Base-by-base conservation (phyloP, 257 asterid genomes). In the Solanum lignicaule region DNA sequence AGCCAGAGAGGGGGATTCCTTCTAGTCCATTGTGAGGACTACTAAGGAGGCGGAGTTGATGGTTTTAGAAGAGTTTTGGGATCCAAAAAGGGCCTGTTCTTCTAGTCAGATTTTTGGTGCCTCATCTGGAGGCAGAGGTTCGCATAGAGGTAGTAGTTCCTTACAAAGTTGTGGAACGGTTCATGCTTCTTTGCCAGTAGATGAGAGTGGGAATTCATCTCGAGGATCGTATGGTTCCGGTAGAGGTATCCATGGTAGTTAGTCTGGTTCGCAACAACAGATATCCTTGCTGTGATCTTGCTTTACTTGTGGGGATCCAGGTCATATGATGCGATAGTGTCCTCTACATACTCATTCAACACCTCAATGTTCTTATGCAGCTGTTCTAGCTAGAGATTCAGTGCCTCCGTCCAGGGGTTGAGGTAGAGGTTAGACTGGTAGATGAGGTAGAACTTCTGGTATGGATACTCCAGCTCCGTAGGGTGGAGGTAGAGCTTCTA, bases 81-180 rank as follows among this genome's bases (percentile, higher is more conserved):
- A 18, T 3, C 65, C 65, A 21, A 55, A 55, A 2, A 18, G 60
- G 65, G 65, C n/a, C 4, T 7, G 0, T 55, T 55, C 2, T 55
- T 18, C 4, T 52, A 0, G 23, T 52, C 0, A 52, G 4, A 0
- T 52, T 18, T 55, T 52, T 52, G 1, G n/a, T 18, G 23, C 23
- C 62, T 18, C n/a, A 52, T 52, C 2, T 16, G 1, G 62, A 55
- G 10, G 10, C 1, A 18, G 2, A 18, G n/a, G 10, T 18, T 18
- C 2, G 9, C 2, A 18, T 55, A 55, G n/a, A 55, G n/a, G 11
- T 55, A 18, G 10, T 55, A 20, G 65, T 6, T 55, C 10, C n/a
- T 55, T 55, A 1, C n/a, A 18, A 55, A 21, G 8, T 2, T 5
- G 0, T 55, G 65, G 65, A 3, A 7, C 0, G 0, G 1, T 18